These are phyloP conservation scores for Suillus sp. DNA, from an alignment of 768 basidiomycete species.

Conservation along the genomic window DNA sequence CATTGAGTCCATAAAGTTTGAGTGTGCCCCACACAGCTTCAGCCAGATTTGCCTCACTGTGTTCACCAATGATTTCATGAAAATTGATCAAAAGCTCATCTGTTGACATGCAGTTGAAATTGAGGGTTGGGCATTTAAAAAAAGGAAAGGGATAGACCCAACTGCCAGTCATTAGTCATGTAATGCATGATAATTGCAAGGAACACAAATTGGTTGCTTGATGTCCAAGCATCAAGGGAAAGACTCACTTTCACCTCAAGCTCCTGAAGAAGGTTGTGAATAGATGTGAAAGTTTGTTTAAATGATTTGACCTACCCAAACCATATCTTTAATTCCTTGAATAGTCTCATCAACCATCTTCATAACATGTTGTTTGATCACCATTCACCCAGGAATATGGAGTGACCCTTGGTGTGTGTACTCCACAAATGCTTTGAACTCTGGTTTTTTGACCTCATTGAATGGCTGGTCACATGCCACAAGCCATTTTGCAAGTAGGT, in stretches of 20 bases:
- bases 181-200: not conserved
- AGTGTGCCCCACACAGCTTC: not conserved
- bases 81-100: not conserved
- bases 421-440: not conserved
- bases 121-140: not conserved
- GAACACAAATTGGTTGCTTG: not conserved
- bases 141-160: not conserved
- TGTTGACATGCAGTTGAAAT: not conserved
- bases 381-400: not conserved
- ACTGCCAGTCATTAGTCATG: not conserved
- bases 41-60: not conserved
- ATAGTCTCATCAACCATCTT: not conserved
- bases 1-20: not conserved
- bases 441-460: not conserved
- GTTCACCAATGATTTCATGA: not conserved
- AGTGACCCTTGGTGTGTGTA: not conserved
- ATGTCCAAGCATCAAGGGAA: not conserved
- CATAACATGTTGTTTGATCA: not conserved
- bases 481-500: not conserved
- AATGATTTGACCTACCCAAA: not conserved
- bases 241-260: not conserved
- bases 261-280: not conserved
- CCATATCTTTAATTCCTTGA: not conserved
- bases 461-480: not conserved
- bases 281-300: not conserved